Conservation (phyloP, 345 rosid genomes). For the Punica granatum region DNA sequence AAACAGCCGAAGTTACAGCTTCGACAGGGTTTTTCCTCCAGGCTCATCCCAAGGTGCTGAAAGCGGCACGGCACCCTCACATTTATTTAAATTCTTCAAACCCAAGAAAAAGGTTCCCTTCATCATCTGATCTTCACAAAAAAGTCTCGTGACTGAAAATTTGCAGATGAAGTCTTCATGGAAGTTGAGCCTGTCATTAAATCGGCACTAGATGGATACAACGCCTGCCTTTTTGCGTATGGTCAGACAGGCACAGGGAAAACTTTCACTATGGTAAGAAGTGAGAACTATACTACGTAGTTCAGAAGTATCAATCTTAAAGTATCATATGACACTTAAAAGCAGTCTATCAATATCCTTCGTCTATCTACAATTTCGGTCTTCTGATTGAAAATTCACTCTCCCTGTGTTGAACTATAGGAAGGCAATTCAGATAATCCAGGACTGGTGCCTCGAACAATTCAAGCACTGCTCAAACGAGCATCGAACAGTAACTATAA, state of each 20-base stretch:
- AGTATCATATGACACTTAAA: not conserved
- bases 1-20: conserved; percentile 45
- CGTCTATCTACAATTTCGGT: not conserved
- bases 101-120: not conserved
- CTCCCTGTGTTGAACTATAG: conserved; percentile 20
- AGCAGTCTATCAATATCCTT: not conserved
- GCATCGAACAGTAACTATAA: conserved; percentile 43
- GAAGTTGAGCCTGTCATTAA: conserved; percentile 75
- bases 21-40: conserved; percentile 60
- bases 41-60: conserved; percentile 60
- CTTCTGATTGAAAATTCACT: conserved; percentile 2
- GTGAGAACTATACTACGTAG: not conserved
- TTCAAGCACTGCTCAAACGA: conserved; percentile 51
- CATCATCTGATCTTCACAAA: conserved; percentile 7
- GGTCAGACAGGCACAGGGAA: conserved; percentile 93
- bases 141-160: conserved; percentile 12
- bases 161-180: conserved; percentile 64
- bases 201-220: conserved; percentile 74
- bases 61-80: not conserved
- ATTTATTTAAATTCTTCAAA: not conserved
- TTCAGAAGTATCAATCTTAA: not conserved
- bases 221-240: conserved; percentile 75
- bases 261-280: conserved; percentile 67
- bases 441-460: conserved; percentile 58
- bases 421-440: conserved; percentile 61